phyloP scores from a whole-genome alignment of 2,329 filamentous ascomycete genomes.

The Xylaria sp. region DNA sequence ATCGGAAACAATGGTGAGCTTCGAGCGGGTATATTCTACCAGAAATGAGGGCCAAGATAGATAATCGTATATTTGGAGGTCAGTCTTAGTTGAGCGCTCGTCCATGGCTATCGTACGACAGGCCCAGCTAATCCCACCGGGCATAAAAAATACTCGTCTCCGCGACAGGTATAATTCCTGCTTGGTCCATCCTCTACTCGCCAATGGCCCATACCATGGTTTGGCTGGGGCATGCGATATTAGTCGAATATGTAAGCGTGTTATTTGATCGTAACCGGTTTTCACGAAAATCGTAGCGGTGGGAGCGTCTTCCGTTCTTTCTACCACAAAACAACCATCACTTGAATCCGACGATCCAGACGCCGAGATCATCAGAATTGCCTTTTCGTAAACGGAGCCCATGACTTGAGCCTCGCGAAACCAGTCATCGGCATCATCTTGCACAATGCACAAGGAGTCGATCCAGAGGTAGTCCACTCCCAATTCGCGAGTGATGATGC shows the following conservation, averaged over 20 bases:
- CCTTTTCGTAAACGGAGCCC: neutral
- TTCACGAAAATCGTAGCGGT: neutral
- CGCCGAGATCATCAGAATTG: neutral
- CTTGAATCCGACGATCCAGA: neutral
- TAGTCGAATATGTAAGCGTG: neutral
- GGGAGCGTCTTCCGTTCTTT: neutral
- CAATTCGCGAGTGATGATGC: neutral
- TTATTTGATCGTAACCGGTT: neutral
- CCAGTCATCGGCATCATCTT: neutral
- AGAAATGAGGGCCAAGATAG: neutral
- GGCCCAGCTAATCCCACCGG: neutral
- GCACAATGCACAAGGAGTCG: constrained; percentile 2
- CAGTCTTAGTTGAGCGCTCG: neutral
- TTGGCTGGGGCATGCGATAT: neutral
- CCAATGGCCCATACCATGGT: neutral
- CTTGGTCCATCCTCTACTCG: neutral
- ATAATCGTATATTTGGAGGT: neutral
- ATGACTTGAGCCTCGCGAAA: neutral
- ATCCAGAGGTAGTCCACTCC: constrained; percentile 15
- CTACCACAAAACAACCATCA: neutral
- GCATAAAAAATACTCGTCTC: neutral
- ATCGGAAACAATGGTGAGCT: neutral
- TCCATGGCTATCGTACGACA: neutral
- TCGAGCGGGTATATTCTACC: neutral
- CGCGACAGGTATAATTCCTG: neutral